A percentile compares a stretch with the other conserved stretches of the same genome.
phyloP scores from a whole-genome alignment of 2,329 filamentous ascomycete genomes.

The Apiospora marii region DNA sequence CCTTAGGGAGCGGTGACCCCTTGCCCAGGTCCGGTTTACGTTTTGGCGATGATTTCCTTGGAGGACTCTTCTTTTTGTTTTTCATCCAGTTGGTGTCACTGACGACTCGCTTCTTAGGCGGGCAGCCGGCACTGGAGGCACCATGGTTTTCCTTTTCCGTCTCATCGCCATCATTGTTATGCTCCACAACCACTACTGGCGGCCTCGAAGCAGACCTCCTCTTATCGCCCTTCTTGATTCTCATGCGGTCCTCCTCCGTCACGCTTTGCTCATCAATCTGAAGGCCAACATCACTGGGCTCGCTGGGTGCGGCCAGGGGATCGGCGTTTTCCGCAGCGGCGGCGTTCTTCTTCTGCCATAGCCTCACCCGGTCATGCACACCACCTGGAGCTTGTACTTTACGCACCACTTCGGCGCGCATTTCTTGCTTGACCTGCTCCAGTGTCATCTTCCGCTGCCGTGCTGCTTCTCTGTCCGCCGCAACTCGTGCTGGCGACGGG shows the following conservation, averaged over 20 bases:
- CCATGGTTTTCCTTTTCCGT: constrained; percentile 44
- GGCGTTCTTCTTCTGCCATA: constrained; percentile 84
- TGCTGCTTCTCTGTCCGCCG: constrained; percentile 50
- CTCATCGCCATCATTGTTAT: constrained; percentile 39
- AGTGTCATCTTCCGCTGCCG: constrained; percentile 63
- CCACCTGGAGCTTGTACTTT: constrained; percentile 69
- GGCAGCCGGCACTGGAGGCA: constrained; percentile 57
- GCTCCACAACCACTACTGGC: constrained; percentile 41
- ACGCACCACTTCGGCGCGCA: constrained; percentile 65
- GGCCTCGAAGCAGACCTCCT: not conserved
- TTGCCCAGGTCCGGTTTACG: constrained; percentile 42
- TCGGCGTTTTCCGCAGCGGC: constrained; percentile 64
- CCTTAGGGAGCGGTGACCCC: constrained; percentile 60
- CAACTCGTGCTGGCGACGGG: constrained; percentile 58
- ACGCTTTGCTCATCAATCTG: constrained; percentile 67
- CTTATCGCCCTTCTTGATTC: constrained; percentile 62
- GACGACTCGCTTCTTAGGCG: constrained; percentile 90
- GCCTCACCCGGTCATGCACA: constrained; percentile 80
- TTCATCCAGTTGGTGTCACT: constrained; percentile 92
- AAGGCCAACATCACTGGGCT: constrained; percentile 68
- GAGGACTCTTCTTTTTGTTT: constrained; percentile 57
- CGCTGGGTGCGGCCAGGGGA: constrained; percentile 60
- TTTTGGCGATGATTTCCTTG: constrained; percentile 51
- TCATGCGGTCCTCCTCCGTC: constrained; percentile 66
- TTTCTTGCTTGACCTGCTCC: constrained; percentile 66